phyloP scores from a whole-genome alignment of 1,284 basidiomycete species.

The Cryptococcus floricola region DNA sequence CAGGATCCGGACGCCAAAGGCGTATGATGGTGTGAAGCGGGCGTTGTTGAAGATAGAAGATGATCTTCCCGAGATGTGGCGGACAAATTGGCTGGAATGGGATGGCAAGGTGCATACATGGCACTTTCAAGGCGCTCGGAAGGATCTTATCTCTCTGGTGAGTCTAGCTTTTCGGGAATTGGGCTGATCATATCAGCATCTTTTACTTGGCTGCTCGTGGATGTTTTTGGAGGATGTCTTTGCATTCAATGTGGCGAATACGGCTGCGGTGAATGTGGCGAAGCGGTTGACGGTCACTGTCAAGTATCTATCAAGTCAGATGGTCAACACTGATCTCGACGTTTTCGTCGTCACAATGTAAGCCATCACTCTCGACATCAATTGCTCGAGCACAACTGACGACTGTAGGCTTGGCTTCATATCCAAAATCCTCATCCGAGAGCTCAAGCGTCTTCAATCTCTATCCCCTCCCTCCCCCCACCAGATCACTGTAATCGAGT shows the following conservation, averaged over 20 bases:
- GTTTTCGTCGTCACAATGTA: slow-evolving; percentile 41
- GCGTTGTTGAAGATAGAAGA: slow-evolving; percentile 30
- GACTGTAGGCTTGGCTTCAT: slow-evolving; percentile 32
- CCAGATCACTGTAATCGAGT: slow-evolving; percentile 15
- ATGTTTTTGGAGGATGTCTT: slow-evolving; percentile 44
- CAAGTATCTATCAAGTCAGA: slow-evolving; percentile 7
- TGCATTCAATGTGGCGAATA: slow-evolving; percentile 32
- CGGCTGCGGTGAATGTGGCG: slow-evolving; percentile 30
- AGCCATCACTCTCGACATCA: slow-evolving; percentile 4
- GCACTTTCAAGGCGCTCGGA: slow-evolving; percentile 22
- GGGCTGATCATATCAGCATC: slow-evolving; percentile 20
- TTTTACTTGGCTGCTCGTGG: slow-evolving; percentile 40
- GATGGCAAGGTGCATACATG: slow-evolving; percentile 29
- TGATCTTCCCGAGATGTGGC: slow-evolving; percentile 33
- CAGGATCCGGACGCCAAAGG: slow-evolving; percentile 30
- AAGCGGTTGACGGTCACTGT: slow-evolving; percentile 25
- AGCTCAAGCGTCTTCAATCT: slow-evolving; percentile 31
- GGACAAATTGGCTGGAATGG: slow-evolving; percentile 34
- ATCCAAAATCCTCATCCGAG: slow-evolving; percentile 37
- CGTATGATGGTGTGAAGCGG: slow-evolving; percentile 28
- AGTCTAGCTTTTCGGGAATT: slow-evolving; percentile 4
- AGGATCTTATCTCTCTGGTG: slow-evolving; percentile 29
- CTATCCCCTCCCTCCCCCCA: not conserved
- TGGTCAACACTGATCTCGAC: slow-evolving; percentile 24
- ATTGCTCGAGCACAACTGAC: not conserved